These are phyloP conservation scores for Neurospora sp. DNA, from an alignment of 495 filamentous ascomycete genomes.

Conservation along the genomic window DNA sequence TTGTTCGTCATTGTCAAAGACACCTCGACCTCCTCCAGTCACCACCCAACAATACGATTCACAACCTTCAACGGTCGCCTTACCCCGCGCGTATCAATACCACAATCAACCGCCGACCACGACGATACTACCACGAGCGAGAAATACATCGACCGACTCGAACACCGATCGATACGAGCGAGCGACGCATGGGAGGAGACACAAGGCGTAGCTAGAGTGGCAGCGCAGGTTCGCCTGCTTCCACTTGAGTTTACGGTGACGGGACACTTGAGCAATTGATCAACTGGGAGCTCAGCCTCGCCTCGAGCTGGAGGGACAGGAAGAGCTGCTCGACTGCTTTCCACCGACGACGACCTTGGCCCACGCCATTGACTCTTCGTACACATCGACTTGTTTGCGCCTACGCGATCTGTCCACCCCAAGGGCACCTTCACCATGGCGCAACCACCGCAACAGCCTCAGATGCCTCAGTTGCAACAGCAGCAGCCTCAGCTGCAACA, in stretches of 20 bases:
- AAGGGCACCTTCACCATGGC: slow-evolving; percentile 40
- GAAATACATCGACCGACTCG: neutral
- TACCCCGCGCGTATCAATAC: neutral
- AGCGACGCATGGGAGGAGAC: neutral
- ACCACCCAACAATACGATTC: neutral
- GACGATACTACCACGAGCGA: neutral
- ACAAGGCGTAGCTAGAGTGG: slow-evolving; percentile 9
- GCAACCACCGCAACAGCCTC: slow-evolving; percentile 52
- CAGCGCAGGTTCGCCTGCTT: slow-evolving; percentile 19
- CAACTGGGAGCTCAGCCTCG: neutral
- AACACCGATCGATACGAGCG: neutral
- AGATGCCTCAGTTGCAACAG: slow-evolving; percentile 14
- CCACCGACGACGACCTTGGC: neutral
- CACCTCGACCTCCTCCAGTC: neutral
- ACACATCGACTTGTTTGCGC: neutral
- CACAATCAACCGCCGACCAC: neutral
- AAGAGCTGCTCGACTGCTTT: neutral
- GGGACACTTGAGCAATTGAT: neutral
- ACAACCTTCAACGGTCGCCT: neutral
- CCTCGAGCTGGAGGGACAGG: neutral
- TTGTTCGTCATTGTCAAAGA: neutral
- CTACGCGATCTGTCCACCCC: neutral
- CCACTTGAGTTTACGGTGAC: slow-evolving; percentile 2
- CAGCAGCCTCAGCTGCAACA: slow-evolving; percentile 7
- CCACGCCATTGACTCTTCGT: neutral